Percentiles rank a stretch among this genome's conserved stretches.
Conservation (phyloP, 2,329 filamentous ascomycete species). For the Trichophyton benhamiae region DNA sequence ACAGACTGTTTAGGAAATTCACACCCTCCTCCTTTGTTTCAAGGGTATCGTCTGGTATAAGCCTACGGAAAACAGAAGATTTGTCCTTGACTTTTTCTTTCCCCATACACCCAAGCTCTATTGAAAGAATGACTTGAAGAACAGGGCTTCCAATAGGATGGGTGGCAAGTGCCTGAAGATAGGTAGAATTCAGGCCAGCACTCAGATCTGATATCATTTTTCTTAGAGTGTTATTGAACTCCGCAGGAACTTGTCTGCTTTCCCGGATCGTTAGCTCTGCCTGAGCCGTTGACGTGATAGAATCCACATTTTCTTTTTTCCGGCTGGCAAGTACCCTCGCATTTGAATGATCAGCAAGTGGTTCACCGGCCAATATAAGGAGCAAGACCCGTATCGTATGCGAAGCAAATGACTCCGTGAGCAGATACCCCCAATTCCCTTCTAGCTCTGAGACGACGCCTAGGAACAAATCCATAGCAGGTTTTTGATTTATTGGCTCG, state of each 20-base stretch:
- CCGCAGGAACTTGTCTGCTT: constrained; percentile 54
- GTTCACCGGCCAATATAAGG: constrained; percentile 70
- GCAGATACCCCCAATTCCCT: constrained; percentile 64
- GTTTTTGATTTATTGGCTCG: constrained; percentile 35
- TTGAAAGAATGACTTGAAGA: constrained; percentile 75
- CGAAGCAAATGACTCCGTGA: constrained; percentile 82
- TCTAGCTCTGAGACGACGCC: constrained; percentile 78
- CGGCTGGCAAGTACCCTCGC: constrained; percentile 77
- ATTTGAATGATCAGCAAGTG: constrained; percentile 56
- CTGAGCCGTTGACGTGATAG: constrained; percentile 38
- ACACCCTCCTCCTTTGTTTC: constrained; percentile 61
- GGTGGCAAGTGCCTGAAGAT: constrained; percentile 69
- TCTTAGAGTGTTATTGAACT: constrained; percentile 63
- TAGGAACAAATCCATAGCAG: constrained; percentile 78
- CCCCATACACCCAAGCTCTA: constrained; percentile 66
- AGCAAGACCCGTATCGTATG: constrained; percentile 80
- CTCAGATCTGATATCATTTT: constrained; percentile 73
- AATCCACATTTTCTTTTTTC: constrained; percentile 74
- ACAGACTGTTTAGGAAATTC: constrained; percentile 65
- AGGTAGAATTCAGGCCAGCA: constrained; percentile 61
- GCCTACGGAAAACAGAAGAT: constrained; percentile 57
- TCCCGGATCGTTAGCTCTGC: constrained; percentile 40
- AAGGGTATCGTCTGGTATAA: constrained; percentile 70
- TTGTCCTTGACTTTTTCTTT: constrained; percentile 54
- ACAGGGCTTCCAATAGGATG: constrained; percentile 87